Percentiles rank a stretch among this genome's conserved stretches.
These are phyloP conservation scores for Macrotyloma uniflorum DNA, from an alignment of 306 rosid species.

Conservation along the genomic window DNA sequence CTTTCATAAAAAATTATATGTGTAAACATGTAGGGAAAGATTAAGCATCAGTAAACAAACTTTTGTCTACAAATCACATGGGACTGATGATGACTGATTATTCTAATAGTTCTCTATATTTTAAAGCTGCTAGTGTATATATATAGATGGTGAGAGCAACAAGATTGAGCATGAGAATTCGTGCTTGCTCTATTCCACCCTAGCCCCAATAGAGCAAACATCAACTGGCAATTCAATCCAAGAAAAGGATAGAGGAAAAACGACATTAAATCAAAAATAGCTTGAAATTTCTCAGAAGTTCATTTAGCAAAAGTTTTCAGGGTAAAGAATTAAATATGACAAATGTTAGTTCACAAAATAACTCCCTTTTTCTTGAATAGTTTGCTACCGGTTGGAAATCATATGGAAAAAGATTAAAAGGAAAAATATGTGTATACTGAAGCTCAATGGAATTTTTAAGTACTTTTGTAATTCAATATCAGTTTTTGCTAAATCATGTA, in stretches of 20 bases:
- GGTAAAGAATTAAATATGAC: not conserved
- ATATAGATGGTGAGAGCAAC: not conserved
- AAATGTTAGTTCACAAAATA: not conserved
- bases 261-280: not conserved
- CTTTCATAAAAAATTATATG: not conserved
- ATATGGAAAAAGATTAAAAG: not conserved
- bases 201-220: not conserved
- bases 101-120: not conserved
- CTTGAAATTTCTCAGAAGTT: not conserved
- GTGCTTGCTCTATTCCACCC: not conserved
- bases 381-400: not conserved
- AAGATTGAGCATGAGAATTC: not conserved
- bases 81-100: not conserved
- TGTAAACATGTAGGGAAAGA: not conserved
- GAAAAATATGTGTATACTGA: not conserved
- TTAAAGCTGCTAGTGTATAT: not conserved
- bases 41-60: not conserved
- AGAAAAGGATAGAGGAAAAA: not conserved
- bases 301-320: not conserved
- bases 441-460: not conserved
- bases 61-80: not conserved
- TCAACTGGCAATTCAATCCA: not conserved
- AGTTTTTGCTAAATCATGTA: not conserved
- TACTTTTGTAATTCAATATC: not conserved
- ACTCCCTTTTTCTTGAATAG: not conserved